A percentile compares a stretch with the other conserved stretches of the same genome.
phyloP scores from a whole-genome alignment of 495 filamentous ascomycete genomes.

The Evansstolkia leycettana region DNA sequence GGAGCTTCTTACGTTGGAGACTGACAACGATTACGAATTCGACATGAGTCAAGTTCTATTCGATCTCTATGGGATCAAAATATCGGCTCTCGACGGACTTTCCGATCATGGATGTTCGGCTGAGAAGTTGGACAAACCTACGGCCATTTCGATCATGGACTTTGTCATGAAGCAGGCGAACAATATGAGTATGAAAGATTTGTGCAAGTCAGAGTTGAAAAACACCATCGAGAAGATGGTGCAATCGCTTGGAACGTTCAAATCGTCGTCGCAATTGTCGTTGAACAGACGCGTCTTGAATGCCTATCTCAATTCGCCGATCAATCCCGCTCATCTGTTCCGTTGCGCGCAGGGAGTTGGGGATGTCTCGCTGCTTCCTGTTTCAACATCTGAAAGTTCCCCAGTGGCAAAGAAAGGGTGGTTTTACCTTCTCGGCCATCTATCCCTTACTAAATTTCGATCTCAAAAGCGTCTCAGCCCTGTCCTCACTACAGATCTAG shows the following conservation, averaged over 20 bases:
- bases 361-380: constrained; percentile 40
- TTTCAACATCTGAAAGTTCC: constrained; percentile 35
- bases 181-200: constrained; percentile 78
- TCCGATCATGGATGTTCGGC: constrained; percentile 63
- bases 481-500: constrained; percentile 72
- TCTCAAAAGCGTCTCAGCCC: constrained; percentile 68
- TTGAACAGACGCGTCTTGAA: constrained; percentile 67
- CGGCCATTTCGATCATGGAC: constrained; percentile 67
- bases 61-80: constrained; percentile 75
- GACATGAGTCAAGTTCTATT: constrained; percentile 81
- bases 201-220: constrained; percentile 82
- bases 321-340: constrained; percentile 74
- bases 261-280: constrained; percentile 52
- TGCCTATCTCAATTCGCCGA: constrained; percentile 62
- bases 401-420: constrained; percentile 70
- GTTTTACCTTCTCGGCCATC: constrained; percentile 85
- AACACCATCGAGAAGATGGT: constrained; percentile 85
- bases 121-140: constrained; percentile 63
- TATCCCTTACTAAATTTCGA: constrained; percentile 76
- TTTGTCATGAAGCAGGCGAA: constrained; percentile 69
- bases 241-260: constrained; percentile 49
- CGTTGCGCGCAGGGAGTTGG: constrained; percentile 65
- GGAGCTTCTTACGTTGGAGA: constrained; percentile 54
- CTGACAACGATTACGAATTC: constrained; percentile 56
- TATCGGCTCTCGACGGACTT: constrained; percentile 54